phyloP scores from a whole-genome alignment of 148 eudicot species.

The Suaeda aralocaspica region DNA sequence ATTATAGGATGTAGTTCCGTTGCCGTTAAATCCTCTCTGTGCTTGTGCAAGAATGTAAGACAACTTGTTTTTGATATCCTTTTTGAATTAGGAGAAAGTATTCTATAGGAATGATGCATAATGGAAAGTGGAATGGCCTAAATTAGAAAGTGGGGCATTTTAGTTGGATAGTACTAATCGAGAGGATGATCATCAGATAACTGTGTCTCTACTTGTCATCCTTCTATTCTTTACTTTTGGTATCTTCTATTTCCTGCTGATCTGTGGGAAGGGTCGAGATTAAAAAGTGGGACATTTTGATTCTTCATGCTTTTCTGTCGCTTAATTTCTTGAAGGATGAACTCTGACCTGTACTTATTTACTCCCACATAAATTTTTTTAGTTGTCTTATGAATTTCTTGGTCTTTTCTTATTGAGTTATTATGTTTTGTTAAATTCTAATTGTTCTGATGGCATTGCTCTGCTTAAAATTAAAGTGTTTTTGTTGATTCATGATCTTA shows the following conservation, averaged over 20 bases:
- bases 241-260: neutral
- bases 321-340: conserved; percentile 2
- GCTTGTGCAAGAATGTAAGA: neutral
- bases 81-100: neutral
- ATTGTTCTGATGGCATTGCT: neutral
- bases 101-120: neutral
- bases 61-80: neutral
- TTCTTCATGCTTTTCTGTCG: neutral
- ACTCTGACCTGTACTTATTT: neutral
- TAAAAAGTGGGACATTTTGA: too few relatives aligned
- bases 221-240: neutral
- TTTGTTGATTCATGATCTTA: neutral
- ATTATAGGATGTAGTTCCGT: neutral
- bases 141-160: neutral
- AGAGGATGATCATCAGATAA: neutral
- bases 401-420: neutral
- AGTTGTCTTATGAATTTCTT: neutral
- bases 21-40: neutral
- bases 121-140: neutral
- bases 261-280: neutral
- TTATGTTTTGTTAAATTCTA: neutral
- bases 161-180: neutral
- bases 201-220: neutral
- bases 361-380: neutral
- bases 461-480: neutral